Conservation (phyloP, 2,329 filamentous ascomycete genomes). For the Ambrosiella beaveri region DNA sequence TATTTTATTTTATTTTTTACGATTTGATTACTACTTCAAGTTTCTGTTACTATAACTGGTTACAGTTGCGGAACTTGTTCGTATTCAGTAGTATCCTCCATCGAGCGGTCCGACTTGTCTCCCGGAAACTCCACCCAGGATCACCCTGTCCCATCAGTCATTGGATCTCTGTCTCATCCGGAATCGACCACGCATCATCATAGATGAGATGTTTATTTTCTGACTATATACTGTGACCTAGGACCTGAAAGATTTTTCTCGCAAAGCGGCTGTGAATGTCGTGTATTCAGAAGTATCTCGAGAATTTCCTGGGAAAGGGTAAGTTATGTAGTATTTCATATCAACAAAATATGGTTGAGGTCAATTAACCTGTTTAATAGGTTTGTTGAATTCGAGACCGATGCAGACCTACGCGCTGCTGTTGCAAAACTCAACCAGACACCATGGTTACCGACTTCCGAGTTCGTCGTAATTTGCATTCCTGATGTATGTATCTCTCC, state of each 20-base stretch:
- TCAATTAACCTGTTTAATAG: constrained; percentile 28
- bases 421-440: constrained; percentile 87
- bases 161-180: not conserved
- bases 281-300: constrained; percentile 94
- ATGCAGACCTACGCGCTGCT: constrained; percentile 71
- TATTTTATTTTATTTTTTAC: not conserved
- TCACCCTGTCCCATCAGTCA: not conserved
- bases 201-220: not conserved
- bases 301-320: constrained; percentile 35
- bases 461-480: constrained; percentile 65
- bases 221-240: constrained; percentile 28
- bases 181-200: not conserved
- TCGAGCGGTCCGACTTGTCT: not conserved
- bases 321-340: not conserved
- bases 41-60: not conserved
- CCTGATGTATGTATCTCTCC: constrained; percentile 53
- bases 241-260: constrained; percentile 99
- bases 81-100: not conserved
- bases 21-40: not conserved
- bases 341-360: not conserved
- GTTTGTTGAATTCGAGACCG: constrained; percentile 95
- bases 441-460: constrained; percentile 57
- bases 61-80: not conserved
- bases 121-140: not conserved
- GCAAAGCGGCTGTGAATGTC: constrained; percentile 89